Conservation (phyloP, 257 asterid genomes). For the Salvia miltiorrhiza region DNA sequence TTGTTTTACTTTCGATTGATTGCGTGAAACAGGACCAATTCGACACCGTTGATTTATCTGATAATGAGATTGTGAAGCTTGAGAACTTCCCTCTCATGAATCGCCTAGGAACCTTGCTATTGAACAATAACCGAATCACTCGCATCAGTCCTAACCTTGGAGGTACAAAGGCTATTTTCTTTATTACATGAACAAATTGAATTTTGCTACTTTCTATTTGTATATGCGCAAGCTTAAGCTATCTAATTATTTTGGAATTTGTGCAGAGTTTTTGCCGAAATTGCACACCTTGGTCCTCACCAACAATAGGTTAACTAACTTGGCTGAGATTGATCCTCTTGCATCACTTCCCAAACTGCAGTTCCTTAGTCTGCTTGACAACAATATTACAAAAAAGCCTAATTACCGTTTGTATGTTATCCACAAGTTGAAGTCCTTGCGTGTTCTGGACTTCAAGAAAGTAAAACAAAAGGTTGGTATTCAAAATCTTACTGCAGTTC, state of each 20-base stretch:
- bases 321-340: conserved; percentile 94
- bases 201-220: not conserved
- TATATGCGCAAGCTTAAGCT: not conserved
- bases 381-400: conserved; percentile 88
- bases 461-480: conserved; percentile 85
- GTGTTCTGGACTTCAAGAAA: conserved; percentile 87
- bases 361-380: conserved; percentile 90
- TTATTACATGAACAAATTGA: not conserved
- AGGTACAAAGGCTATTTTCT: conserved; percentile 41
- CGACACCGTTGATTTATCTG: conserved; percentile 93
- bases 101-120: conserved; percentile 84
- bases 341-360: conserved; percentile 82
- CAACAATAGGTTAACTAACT: conserved; percentile 86
- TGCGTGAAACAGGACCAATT: conserved; percentile 73
- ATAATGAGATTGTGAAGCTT: conserved; percentile 97
- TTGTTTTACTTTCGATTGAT: conserved; percentile 1
- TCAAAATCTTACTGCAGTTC: not conserved
- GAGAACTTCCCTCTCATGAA: conserved; percentile 77
- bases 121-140: conserved; percentile 93
- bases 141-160: conserved; percentile 91
- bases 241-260: not conserved
- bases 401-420: conserved; percentile 94
- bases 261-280: conserved; percentile 90
- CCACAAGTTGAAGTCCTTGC: conserved; percentile 84
- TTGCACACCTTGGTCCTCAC: conserved; percentile 91